Conservation (phyloP, 2,329 filamentous ascomycete species). For the Penicillium paneum region DNA sequence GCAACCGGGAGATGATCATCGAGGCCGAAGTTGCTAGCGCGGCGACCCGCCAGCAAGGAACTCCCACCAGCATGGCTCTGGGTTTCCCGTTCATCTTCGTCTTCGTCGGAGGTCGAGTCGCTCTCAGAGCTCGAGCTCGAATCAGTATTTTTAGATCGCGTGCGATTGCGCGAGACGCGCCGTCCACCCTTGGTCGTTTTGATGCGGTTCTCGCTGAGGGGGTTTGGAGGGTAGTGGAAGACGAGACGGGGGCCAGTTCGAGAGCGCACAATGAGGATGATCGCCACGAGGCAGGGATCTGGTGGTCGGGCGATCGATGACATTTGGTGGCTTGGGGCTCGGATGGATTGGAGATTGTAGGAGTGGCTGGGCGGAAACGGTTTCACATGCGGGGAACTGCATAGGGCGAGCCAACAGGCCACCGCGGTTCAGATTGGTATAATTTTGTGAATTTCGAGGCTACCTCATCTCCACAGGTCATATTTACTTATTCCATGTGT, state of each 20-base stretch:
- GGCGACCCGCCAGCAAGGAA: conserved; percentile 23
- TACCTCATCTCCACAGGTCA: background rate
- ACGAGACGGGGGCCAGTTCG: conserved; percentile 77
- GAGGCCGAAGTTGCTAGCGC: conserved; percentile 34
- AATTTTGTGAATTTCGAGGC: background rate
- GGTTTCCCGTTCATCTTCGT: conserved; percentile 32
- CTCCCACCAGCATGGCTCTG: conserved; percentile 23
- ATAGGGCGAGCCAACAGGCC: conserved; percentile 8
- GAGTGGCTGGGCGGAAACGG: conserved; percentile 17
- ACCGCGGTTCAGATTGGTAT: background rate
- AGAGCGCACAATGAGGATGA: conserved; percentile 71
- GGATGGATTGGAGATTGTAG: conserved; percentile 17
- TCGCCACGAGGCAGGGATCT: conserved; percentile 61
- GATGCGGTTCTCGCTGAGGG: conserved; percentile 41
- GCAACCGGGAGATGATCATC: conserved; percentile 30
- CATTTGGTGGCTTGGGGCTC: conserved; percentile 33
- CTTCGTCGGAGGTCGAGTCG: conserved; percentile 40
- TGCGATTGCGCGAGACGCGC: conserved; percentile 34
- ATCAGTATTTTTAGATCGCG: conserved; percentile 34
- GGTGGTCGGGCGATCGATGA: conserved; percentile 48
- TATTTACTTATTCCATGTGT: background rate
- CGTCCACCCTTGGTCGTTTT: conserved; percentile 34
- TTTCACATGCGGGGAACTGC: conserved; percentile 18
- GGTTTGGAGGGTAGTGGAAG: conserved; percentile 76
- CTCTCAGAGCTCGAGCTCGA: conserved; percentile 41